A percentile compares a stretch with the other conserved stretches of the same genome.
Evolutionary conservation across 2,329 filamentous ascomycete genomes (phyloP).

Genomic region (Calycina herbarum): DNA sequence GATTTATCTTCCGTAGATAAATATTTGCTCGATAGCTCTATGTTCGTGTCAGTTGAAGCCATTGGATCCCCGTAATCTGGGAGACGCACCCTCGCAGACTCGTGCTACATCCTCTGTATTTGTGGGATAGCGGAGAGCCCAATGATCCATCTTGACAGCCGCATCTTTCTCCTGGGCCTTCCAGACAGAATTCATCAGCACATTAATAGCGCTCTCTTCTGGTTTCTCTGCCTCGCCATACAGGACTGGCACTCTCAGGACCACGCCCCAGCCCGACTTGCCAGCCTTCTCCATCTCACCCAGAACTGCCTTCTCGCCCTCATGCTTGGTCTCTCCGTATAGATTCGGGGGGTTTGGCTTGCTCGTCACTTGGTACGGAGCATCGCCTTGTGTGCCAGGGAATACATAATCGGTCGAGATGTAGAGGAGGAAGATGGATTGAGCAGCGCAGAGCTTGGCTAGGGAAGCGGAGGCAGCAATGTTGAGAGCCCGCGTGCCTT

Average conservation of each 20-base stretch:
- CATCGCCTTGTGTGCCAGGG: constrained; percentile 71
- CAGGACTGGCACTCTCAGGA: constrained; percentile 79
- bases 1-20: constrained; percentile 49
- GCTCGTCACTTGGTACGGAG: constrained; percentile 72
- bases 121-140: constrained; percentile 80
- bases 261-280: constrained; percentile 58
- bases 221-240: constrained; percentile 74
- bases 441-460: constrained; percentile 62
- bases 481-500: constrained; percentile 72
- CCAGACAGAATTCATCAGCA: constrained; percentile 74
- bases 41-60: background rate
- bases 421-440: constrained; percentile 67
- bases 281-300: constrained; percentile 52
- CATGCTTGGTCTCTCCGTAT: constrained; percentile 73
- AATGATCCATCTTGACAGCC: constrained; percentile 79
- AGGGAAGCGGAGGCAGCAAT: constrained; percentile 68
- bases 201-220: constrained; percentile 80
- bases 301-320: constrained; percentile 71
- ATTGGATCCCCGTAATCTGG: background rate
- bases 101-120: constrained; percentile 85
- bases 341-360: constrained; percentile 72
- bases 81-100: constrained; percentile 64
- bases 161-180: constrained; percentile 65
- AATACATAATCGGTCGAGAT: constrained; percentile 86
- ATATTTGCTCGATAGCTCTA: constrained; percentile 72